Percentiles rank a stretch among this genome's conserved stretches.
Conservation (phyloP, 2,329 filamentous ascomycete species). For the Nemania abortiva region DNA sequence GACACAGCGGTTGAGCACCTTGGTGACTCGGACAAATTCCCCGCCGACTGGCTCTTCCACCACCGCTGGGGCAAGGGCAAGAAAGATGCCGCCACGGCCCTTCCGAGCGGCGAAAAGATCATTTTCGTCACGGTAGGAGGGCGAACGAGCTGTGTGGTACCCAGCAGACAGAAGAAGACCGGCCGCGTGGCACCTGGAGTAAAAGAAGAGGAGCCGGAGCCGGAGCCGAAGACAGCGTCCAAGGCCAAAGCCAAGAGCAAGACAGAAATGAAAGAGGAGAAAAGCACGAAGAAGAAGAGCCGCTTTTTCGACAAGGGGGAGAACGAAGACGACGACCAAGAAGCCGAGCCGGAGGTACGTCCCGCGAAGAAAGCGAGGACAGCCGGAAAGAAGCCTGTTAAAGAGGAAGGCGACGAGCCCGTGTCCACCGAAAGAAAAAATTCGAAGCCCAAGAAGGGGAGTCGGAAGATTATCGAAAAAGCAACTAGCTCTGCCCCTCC, state of each 20-base stretch:
- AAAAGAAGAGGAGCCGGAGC: conserved; percentile 53
- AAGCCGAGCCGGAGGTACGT: conserved; percentile 30
- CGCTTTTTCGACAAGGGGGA: conserved; percentile 29
- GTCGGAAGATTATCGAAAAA: conserved; percentile 43
- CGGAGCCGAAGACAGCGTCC: conserved; percentile 35
- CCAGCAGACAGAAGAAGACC: conserved; percentile 85
- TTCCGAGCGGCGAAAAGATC: conserved; percentile 89
- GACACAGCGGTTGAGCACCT: conserved; percentile 81
- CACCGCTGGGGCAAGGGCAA: conserved; percentile 92
- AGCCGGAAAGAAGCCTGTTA: conserved; percentile 37
- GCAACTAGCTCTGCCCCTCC: conserved; percentile 37
- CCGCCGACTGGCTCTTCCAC: conserved; percentile 87
- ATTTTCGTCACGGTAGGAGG: conserved; percentile 90
- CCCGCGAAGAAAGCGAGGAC: conserved; percentile 43
- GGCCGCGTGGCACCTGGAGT: conserved; percentile 56
- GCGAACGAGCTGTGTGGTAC: conserved; percentile 89
- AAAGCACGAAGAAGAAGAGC: conserved; percentile 30
- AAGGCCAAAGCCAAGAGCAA: conserved; percentile 27
- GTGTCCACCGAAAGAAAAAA: conserved; percentile 21
- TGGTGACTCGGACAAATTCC: conserved; percentile 86
- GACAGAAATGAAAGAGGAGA: conserved; percentile 27
- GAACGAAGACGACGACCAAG: neutral
- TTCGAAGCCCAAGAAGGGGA: conserved; percentile 36
- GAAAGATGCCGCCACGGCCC: conserved; percentile 71
- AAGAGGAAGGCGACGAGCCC: conserved; percentile 47